phyloP scores from a whole-genome alignment of 768 basidiomycete genomes.

The Macrolepiota dolichaula region DNA sequence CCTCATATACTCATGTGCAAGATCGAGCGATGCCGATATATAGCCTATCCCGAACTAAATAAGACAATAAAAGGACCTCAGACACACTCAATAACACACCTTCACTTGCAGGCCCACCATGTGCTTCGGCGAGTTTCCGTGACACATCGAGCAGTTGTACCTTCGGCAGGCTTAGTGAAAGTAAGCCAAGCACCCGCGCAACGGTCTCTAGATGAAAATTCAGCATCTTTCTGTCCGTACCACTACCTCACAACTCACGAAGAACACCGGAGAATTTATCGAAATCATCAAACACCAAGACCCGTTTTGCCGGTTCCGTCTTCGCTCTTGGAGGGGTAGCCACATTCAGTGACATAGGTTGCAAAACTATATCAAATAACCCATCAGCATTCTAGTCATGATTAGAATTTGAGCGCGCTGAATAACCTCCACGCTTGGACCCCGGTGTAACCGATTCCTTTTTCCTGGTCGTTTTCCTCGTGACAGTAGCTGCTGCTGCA shows the following conservation, averaged over 20 bases:
- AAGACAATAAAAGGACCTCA: not conserved
- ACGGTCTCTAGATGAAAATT: not conserved
- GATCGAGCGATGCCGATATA: conserved; percentile 58
- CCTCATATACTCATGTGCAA: conserved; percentile 76
- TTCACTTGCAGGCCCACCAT: conserved; percentile 38
- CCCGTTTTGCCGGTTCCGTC: conserved; percentile 14
- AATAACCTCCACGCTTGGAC: conserved; percentile 34
- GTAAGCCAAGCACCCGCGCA: conserved; percentile 57
- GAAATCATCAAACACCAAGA: conserved; percentile 35
- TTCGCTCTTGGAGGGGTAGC: conserved; percentile 24
- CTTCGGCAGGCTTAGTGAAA: conserved; percentile 64
- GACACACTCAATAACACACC: conserved; percentile 30
- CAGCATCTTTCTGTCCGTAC: not conserved
- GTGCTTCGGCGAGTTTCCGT: conserved; percentile 54
- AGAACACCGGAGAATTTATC: conserved; percentile 45
- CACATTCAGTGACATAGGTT: conserved; percentile 26
- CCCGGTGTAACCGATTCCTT: conserved; percentile 42
- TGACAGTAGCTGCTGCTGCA: conserved; percentile 23
- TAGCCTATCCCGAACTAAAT: conserved; percentile 43
- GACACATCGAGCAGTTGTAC: conserved; percentile 65
- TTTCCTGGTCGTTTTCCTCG: conserved; percentile 16
- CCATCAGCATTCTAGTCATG: not conserved
- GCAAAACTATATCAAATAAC: conserved; percentile 20
- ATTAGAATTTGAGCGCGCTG: not conserved
- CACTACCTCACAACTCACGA: conserved; percentile 38